A percentile compares a stretch with the other conserved stretches of the same genome.
phyloP scores from a whole-genome alignment of 768 basidiomycete genomes.

The Xerocomellus chrysenteron region DNA sequence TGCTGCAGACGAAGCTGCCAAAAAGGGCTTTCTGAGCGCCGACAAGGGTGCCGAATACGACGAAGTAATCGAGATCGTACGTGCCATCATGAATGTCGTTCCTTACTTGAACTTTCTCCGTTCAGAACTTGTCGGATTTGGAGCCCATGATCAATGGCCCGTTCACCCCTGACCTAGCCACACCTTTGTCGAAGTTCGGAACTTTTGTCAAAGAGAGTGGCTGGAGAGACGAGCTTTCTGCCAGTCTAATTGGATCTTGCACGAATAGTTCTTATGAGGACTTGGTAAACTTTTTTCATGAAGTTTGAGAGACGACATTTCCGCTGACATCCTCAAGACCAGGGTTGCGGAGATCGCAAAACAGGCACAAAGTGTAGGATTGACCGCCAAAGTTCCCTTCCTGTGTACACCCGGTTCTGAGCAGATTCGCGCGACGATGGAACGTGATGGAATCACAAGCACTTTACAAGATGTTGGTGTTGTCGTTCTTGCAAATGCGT shows the following conservation, averaged over 20 bases:
- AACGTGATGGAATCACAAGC: slow-evolving; percentile 85
- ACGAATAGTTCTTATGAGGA: slow-evolving; percentile 99
- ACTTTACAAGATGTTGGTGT: slow-evolving; percentile 89
- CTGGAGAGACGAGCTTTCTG: slow-evolving; percentile 93
- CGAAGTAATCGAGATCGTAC: slow-evolving; percentile 88
- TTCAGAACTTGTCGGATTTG: slow-evolving; percentile 79
- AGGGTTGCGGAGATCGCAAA: slow-evolving; percentile 87
- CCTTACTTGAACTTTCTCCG: background rate
- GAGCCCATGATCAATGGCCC: slow-evolving; percentile 96
- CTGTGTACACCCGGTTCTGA: slow-evolving; percentile 91
- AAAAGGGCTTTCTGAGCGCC: slow-evolving; percentile 72
- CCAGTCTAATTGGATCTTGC: slow-evolving; percentile 95
- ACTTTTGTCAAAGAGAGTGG: slow-evolving; percentile 77
- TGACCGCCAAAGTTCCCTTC: slow-evolving; percentile 83
- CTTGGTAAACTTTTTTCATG: slow-evolving; percentile 52
- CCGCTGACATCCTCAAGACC: slow-evolving; percentile 49
- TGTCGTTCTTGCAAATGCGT: slow-evolving; percentile 93
- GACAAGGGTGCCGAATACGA: slow-evolving; percentile 93
- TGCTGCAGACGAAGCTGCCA: slow-evolving; percentile 83
- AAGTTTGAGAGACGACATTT: background rate
- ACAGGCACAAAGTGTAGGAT: slow-evolving; percentile 83
- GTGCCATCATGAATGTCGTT: slow-evolving; percentile 24
- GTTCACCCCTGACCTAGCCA: slow-evolving; percentile 95
- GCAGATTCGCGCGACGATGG: slow-evolving; percentile 96
- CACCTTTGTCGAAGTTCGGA: slow-evolving; percentile 88